phyloP scores from a whole-genome alignment of 768 basidiomycete species.

The Tephrocybe sp. region DNA sequence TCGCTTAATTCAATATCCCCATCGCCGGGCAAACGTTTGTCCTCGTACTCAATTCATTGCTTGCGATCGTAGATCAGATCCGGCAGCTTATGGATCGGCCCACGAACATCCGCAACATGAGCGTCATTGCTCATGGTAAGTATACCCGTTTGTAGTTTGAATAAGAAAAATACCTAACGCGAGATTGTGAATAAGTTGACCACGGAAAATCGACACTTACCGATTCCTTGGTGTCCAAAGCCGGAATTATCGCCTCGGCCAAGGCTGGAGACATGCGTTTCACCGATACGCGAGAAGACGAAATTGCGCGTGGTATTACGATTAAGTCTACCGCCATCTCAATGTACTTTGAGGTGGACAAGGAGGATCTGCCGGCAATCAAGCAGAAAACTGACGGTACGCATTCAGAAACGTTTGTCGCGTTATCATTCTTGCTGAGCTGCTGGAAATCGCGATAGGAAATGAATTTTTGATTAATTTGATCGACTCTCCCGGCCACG shows the following conservation, averaged over 20 bases:
- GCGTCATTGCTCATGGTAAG: slow-evolving; percentile 88
- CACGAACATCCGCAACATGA: slow-evolving; percentile 95
- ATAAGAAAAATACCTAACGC: slow-evolving; percentile 8
- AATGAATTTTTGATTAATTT: slow-evolving; percentile 96
- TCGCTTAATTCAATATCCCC: slow-evolving; percentile 16
- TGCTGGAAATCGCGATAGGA: slow-evolving; percentile 41
- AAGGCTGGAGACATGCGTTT: slow-evolving; percentile 97
- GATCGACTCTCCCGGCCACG: slow-evolving; percentile 94
- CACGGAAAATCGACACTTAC: slow-evolving; percentile 99
- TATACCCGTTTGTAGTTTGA: slow-evolving; percentile 12
- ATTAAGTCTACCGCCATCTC: slow-evolving; percentile 99
- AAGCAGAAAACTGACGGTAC: slow-evolving; percentile 94
- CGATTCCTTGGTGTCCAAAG: slow-evolving; percentile 98
- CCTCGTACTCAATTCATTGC: neutral
- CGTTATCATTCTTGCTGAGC: neutral
- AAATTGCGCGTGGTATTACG: slow-evolving; percentile 99
- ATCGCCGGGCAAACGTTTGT: slow-evolving; percentile 1
- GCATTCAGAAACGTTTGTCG: slow-evolving; percentile 1
- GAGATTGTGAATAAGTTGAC: slow-evolving; percentile 62
- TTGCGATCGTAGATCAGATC: slow-evolving; percentile 65
- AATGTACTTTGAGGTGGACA: slow-evolving; percentile 96
- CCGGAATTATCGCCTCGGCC: slow-evolving; percentile 94
- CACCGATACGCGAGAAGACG: slow-evolving; percentile 95
- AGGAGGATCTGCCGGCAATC: slow-evolving; percentile 83
- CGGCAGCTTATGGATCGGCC: slow-evolving; percentile 85